Base-by-base conservation (phyloP, 2,329 filamentous ascomycete species). In the Diaporthe sp. region DNA sequence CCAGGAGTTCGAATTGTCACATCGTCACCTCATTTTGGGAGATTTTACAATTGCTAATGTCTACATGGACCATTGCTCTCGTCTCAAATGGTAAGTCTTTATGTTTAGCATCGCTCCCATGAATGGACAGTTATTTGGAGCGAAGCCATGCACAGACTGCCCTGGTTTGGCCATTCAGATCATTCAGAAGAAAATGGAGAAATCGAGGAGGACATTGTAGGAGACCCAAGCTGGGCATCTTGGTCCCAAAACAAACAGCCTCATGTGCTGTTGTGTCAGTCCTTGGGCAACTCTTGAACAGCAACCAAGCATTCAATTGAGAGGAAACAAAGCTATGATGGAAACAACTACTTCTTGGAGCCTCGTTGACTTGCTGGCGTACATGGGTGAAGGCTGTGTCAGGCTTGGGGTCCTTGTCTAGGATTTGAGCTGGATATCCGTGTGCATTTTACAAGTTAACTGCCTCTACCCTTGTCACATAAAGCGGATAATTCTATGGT, bases 301-400 rank as follows among this genome's bases (percentile, higher is more conserved):
- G 6, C 34, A 3, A 13, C 12, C 13, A 39, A 37, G 7, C 57
- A 17, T n/a, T 15, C 28, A 4, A 9, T 42, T 25, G 2, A 17
- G 15, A 3, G 10, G 0, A 17, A 39, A 17, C 1, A 61, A 39
- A 13, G 12, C 8, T 9, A 0, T 39, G 1, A 12, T 61, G 3
- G 10, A 0, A 7, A 9, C 7, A 2, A 2, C 34, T 39, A 39
- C 22, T 61, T 59, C 34, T 12, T 22, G 34, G n/a, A 25, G 34
- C 22, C 57, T 39, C 7, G 22, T 59, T 5, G n/a, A 25, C 10
- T 39, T 59, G 12, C 31, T 37, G 2, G 34, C 12, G 3, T n/a
- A 15, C 10, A 5, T n/a, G n/a, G 22, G 10, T n/a, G 19, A 39
- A 37, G 34, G 22, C 13, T 25, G 5, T 9, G 19, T 59, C 22